Evolutionary conservation across 2,329 filamentous ascomycete species (phyloP).

Genomic region (Emericellopsis atlantica): DNA sequence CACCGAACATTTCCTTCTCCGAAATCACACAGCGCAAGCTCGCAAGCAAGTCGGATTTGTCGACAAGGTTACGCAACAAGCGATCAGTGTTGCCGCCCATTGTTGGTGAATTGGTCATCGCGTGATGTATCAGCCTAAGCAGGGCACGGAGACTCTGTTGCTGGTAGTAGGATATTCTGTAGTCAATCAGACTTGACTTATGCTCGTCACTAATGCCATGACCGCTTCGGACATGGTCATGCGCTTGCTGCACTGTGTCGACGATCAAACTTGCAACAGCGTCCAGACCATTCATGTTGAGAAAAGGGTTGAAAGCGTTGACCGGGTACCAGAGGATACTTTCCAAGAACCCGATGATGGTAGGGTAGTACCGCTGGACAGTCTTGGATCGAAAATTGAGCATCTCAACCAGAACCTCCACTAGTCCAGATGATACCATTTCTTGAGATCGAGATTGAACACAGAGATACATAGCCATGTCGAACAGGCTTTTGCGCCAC

Average conservation of each 20-base stretch:
- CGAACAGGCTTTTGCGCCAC: conserved; percentile 84
- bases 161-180: conserved; percentile 82
- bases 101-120: conserved; percentile 67
- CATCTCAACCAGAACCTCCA: conserved; percentile 83
- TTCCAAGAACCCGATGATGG: conserved; percentile 78
- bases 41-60: conserved; percentile 72
- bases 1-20: conserved; percentile 70
- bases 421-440: conserved; percentile 77
- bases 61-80: conserved; percentile 81
- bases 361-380: conserved; percentile 73
- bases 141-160: conserved; percentile 90
- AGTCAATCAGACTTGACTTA: conserved; percentile 80
- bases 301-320: conserved; percentile 73
- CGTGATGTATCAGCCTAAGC: conserved; percentile 91
- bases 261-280: conserved; percentile 81
- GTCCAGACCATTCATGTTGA: conserved; percentile 73
- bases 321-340: conserved; percentile 75
- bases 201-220: conserved; percentile 55
- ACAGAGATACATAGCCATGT: conserved; percentile 72
- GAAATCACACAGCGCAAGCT: conserved; percentile 73
- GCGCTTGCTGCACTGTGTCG: conserved; percentile 61
- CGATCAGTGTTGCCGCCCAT: conserved; percentile 76
- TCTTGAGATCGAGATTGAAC: conserved; percentile 65
- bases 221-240: conserved; percentile 52
- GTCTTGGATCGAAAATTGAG: conserved; percentile 70